Base-by-base conservation (phyloP, 306 rosid genomes). In the Pterocarpus santalinus region DNA sequence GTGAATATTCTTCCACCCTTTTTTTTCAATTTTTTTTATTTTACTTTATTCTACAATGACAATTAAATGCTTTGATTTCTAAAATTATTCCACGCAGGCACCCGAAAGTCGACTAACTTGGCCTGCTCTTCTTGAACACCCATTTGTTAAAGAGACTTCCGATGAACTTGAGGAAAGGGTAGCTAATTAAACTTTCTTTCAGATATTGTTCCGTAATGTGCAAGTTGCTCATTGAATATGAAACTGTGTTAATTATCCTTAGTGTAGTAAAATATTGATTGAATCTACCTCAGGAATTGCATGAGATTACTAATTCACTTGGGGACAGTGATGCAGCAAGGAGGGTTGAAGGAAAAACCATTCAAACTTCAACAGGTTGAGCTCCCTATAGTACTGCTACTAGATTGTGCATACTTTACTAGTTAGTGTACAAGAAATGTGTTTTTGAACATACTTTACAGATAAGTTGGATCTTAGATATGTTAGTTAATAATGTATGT, bases 41-140 rank as follows among this genome's bases (percentile, higher is more conserved):
- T 76, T 30, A 75, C 79, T 69, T 76, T 57, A 51, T 70, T 65
- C 83, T 58, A 65, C 51, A 46, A 41, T 67, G 73, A 76, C 57
- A 15, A 62, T 30, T 38, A 60, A 47, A 56, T 65, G 41, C 75
- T 69, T 73, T 79, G 81, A 57, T 69, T 69, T 77, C 75, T 44
- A 62, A 80, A 46, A 78, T 76, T 51, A 16, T 66, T 85, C 69
- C 51, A 66, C 72, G 52, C 83, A 95, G 99, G 91, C 87, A 77
- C 99, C 99, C 5, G 97, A 95, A 86, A 91, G 90, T 87, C 94
- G 99, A 58, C 87, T 95, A 76, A 88, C 98, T 28, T 95, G 99
- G 99, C 99, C 99, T 17, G 91, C 94, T 72, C 97, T 95, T 83
- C 86, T 95, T 63, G 98, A 95, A 76, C 98, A 95, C 72, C 97